Base-by-base conservation (phyloP, 164 flowering plant genomes). In the Dillenia suffruticosa region DNA sequence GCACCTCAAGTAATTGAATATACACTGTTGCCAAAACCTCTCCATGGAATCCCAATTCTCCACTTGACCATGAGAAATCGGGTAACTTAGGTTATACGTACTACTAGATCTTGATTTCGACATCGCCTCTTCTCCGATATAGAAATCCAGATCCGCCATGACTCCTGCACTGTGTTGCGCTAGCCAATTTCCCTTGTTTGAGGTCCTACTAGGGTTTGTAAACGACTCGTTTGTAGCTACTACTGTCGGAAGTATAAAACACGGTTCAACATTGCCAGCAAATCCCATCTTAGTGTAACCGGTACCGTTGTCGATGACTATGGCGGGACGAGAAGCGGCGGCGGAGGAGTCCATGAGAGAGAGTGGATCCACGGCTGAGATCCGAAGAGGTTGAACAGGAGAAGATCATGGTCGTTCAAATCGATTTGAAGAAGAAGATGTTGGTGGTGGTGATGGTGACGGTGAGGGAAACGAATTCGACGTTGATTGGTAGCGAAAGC, bases 11-110 rank as follows among this genome's bases (percentile, higher is more conserved):
- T 95, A 92, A 73, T 90, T 87, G 69, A 92, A 95, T 55, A 95
- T 92, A 74, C 97, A 89, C 57, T 95, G 97, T 79, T 95, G 99
- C 99, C 99, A 95, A 72, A 88, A 95, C 69, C 97, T 73, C 77
- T 95, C 99, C 99, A 95, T 95, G 12, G 94, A 72, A 63, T 95
- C 99, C 99, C 99, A 92, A 75, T 95, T 86, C 51, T 90, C 90
- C 12, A 95, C 97, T 77, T 92, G 97, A 22, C 99, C 97, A 56
- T 88, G 78, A 53, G 68, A 78, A 70, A 95, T 90, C 10, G 97
- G 99, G 63, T 92, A 83, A 64, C 80, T 86, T 44, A 95, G 85
- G 64, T 79, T 95, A 59, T 95, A 92, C 19, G 82, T 77, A 65
- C 72, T 87, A 72, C 89, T 90, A 26, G 90, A 81, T 75, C 87